Base-by-base conservation (phyloP, 805 yeast genomes). In the Candida tammaniensis region DNA sequence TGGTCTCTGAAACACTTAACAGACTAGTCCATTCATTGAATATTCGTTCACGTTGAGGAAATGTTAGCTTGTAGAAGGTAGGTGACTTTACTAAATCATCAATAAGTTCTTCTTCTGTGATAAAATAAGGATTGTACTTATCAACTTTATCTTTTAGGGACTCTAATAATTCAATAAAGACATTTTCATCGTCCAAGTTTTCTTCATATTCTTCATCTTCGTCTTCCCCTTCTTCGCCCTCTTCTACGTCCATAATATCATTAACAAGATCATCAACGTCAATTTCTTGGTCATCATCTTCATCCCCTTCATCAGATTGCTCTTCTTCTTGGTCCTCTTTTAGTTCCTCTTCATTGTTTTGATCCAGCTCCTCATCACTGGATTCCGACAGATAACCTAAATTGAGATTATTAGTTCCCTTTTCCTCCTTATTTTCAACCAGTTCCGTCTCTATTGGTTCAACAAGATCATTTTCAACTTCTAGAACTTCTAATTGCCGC, bases 91-190 rank as follows among this genome's bases (percentile, higher is more conserved):
- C 50, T 11, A 65, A 47, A 14, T 59, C 55, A 1, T 43, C 30
- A 5, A 62, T 43, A 8, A 61, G 40, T 14, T 60, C 63, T 30
- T 64, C 71, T 38, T 64, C 67, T 0, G 64, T 52, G 17, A 67
- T 31, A 31, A 48, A 51, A 68, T 71, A 67, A 4, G 68, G 58
- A 26, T 64, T 63, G 43, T 51, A 63, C 14, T 49, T 24, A 5
- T 66, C 57, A 13, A 66, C 59, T 20, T 40, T 36, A 13, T 46
- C 35, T 30, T 47, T 37, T 32, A 48, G 47, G 13, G 27, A 29
- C 22, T 64, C 57, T 5, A 67, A 47, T 10, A 66, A 47, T 1
- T 19, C 27, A 5, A 38, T 37, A 43, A 65, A 65, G n/a, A n/a
- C n/a, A n/a, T n/a, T n/a, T n/a, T n/a, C n/a, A n/a, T n/a, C n/a